Conservation (phyloP, 1,139 yeast species). For the Saccharomyces hybrid region DNA sequence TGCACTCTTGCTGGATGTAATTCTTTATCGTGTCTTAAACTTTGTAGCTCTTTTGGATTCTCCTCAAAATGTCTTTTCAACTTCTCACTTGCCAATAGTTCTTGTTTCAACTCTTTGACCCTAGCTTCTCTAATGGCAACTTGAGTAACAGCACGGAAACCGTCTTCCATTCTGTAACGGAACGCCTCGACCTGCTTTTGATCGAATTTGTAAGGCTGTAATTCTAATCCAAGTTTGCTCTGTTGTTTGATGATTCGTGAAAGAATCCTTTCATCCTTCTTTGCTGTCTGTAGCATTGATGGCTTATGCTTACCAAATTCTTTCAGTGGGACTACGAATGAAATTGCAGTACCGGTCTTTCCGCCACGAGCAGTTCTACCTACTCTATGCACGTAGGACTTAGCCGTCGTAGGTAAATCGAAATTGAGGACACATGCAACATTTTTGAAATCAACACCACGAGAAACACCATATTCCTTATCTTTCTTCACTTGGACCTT, state of each 20-base stretch:
- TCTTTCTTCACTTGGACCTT: conserved; percentile 44
- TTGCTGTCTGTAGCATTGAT: conserved; percentile 63
- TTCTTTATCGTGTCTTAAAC: conserved; percentile 87
- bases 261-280: conserved; percentile 80
- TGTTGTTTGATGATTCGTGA: conserved; percentile 73
- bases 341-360: conserved; percentile 87
- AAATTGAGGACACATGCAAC: conserved; percentile 96
- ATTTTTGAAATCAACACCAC: conserved; percentile 95
- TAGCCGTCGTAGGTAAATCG: conserved; percentile 86
- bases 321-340: conserved; percentile 78
- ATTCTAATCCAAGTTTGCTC: conserved; percentile 60
- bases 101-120: conserved; percentile 80
- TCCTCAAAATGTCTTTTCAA: conserved; percentile 94
- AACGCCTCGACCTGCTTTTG: conserved; percentile 91
- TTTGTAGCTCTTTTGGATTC: conserved; percentile 89
- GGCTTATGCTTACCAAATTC: conserved; percentile 87
- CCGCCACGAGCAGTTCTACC: conserved; percentile 99
- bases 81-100: conserved; percentile 80
- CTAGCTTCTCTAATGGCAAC: conserved; percentile 92
- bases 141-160: conserved; percentile 88
- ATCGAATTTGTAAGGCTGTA: conserved; percentile 83
- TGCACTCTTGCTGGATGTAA: conserved; percentile 78
- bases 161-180: conserved; percentile 95
- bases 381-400: conserved; percentile 85
- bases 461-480: conserved; percentile 84